Conservation (phyloP, 2,329 filamentous ascomycete species). For the Didymella segeticola region DNA sequence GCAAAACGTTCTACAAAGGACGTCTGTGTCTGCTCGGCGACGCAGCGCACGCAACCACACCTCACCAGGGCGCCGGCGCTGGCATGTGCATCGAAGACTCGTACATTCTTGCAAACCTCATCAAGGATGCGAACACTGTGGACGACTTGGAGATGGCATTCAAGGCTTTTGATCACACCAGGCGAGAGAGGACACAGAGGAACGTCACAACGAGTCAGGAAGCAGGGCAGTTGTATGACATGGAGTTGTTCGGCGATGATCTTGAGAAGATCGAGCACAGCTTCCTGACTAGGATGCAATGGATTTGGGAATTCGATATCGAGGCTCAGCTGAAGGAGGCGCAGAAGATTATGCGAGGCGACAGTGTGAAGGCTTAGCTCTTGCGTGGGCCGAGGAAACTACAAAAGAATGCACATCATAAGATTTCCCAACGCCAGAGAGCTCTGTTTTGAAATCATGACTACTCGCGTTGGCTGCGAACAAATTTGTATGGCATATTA, state of each 20-base stretch:
- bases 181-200: constrained; percentile 38
- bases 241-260: constrained; percentile 49
- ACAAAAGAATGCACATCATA: no score
- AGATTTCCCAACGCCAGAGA: no score
- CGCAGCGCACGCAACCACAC: constrained; percentile 63
- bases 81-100: constrained; percentile 65
- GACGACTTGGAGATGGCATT: constrained; percentile 46
- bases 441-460: no score
- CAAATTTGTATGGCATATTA: no score
- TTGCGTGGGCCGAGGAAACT: not conserved
- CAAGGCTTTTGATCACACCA: constrained; percentile 36
- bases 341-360: constrained; percentile 32
- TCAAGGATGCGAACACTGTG: constrained; percentile 36
- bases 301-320: constrained; percentile 53
- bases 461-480: no score
- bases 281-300: constrained; percentile 43
- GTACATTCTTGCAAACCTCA: constrained; percentile 37
- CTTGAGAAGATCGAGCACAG: constrained; percentile 46
- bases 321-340: constrained; percentile 44
- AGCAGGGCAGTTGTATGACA: constrained; percentile 49
- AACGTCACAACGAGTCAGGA: constrained; percentile 40
- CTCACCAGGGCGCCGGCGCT: constrained; percentile 64
- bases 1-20: constrained; percentile 54
- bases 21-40: constrained; percentile 61
- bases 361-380: constrained; percentile 12